These are phyloP conservation scores for Suillus tomentosus DNA, from an alignment of 768 basidiomycete genomes.

Conservation along the genomic window DNA sequence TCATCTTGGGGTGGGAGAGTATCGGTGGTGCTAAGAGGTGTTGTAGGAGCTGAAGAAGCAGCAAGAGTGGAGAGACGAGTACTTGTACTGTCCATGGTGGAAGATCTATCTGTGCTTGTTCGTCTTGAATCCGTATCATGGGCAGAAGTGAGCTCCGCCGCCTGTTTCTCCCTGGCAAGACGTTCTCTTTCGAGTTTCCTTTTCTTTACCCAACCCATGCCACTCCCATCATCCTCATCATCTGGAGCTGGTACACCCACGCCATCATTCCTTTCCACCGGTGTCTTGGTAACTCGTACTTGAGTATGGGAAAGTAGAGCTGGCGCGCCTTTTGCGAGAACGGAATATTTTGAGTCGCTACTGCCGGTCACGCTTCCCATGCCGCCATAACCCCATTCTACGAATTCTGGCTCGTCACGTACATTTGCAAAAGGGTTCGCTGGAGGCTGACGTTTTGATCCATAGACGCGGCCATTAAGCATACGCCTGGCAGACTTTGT, in stretches of 20 bases:
- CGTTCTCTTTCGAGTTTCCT: slow-evolving; percentile 62
- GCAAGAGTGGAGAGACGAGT: slow-evolving; percentile 10
- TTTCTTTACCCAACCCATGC: slow-evolving; percentile 80
- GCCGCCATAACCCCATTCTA: slow-evolving; percentile 91
- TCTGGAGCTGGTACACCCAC: slow-evolving; percentile 16
- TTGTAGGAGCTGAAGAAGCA: slow-evolving; percentile 3
- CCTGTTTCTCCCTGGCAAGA: slow-evolving; percentile 27
- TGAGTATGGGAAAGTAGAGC: background rate
- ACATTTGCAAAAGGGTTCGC: slow-evolving; percentile 66
- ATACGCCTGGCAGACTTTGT: slow-evolving; percentile 51
- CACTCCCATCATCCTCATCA: slow-evolving; percentile 81
- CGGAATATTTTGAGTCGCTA: slow-evolving; percentile 20
- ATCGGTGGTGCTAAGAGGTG: background rate
- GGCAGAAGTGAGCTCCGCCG: background rate
- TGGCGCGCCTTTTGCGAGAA: background rate
- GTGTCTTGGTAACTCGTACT: background rate
- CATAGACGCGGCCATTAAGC: slow-evolving; percentile 88
- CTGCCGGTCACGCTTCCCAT: slow-evolving; percentile 60
- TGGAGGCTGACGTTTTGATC: slow-evolving; percentile 43
- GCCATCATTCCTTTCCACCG: slow-evolving; percentile 31
- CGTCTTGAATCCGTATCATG: background rate
- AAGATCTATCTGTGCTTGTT: slow-evolving; percentile 1
- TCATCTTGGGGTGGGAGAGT: slow-evolving; percentile 5
- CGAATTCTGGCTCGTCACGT: slow-evolving; percentile 74
- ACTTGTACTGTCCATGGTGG: slow-evolving; percentile 1